Conservation (phyloP, 202 grass and related monocot species). For the Panicum virgatum region DNA sequence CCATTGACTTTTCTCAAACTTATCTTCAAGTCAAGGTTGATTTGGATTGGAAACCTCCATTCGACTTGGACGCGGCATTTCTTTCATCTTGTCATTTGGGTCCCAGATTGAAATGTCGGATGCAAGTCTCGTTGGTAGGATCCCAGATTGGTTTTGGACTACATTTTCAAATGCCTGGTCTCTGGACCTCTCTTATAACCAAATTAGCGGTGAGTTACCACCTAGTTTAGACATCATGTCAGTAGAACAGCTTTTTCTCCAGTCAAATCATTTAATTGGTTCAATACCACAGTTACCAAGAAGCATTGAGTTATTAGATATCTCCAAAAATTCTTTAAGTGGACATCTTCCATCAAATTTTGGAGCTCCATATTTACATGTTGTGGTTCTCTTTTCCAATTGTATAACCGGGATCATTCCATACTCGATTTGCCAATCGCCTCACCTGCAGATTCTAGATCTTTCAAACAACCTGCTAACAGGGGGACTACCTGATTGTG, state of each 20-base stretch:
- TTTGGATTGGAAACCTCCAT: background rate
- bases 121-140: background rate
- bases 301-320: background rate
- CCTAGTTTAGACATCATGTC: background rate
- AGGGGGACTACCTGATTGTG: background rate
- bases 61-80: rapidly evolving
- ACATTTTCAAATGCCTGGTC: background rate
- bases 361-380: background rate
- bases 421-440: background rate
- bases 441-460: background rate
- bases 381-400: background rate
- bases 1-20: background rate
- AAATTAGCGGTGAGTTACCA: background rate
- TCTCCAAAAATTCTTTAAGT: background rate
- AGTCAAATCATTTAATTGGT: background rate
- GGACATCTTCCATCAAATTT: background rate
- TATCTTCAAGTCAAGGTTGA: background rate
- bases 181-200: background rate
- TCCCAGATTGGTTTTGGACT: background rate
- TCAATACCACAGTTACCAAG: background rate
- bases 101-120: background rate
- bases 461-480: background rate
- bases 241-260: background rate
- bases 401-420: background rate
- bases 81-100: background rate